Conservation (phyloP, 2,329 filamentous ascomycete genomes). For the Epichloe brachyelytri region DNA sequence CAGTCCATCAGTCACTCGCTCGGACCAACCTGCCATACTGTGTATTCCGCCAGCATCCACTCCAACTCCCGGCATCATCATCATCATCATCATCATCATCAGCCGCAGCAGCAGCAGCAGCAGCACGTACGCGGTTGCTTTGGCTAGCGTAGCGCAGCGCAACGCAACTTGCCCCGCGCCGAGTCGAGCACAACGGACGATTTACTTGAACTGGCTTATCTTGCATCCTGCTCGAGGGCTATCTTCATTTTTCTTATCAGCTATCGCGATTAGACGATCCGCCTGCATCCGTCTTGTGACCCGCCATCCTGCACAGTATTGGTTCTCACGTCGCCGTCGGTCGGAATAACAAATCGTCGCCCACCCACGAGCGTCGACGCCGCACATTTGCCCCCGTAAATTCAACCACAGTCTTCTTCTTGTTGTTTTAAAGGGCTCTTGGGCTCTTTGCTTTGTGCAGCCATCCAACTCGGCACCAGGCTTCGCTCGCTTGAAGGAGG, state of each 20-base stretch:
- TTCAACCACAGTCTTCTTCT: background rate
- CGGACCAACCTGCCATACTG: background rate
- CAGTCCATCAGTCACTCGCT: background rate
- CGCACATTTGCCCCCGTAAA: too few species aligned
- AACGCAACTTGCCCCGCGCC: background rate
- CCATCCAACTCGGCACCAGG: background rate
- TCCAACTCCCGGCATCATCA: background rate
- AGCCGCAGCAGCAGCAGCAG: background rate
- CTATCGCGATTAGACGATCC: background rate
- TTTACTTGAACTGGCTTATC: background rate
- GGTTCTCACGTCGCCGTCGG: background rate
- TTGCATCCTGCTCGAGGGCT: background rate
- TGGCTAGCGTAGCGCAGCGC: background rate
- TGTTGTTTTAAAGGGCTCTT: too few species aligned
- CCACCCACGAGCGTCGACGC: too few species aligned
- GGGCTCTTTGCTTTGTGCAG: too few species aligned
- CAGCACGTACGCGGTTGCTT: background rate
- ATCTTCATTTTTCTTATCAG: background rate
- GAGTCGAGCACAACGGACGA: background rate
- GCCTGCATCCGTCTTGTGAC: background rate
- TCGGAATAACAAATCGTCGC: too few species aligned
- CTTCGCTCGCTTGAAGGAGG: background rate
- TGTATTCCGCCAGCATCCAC: background rate
- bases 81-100: background rate
- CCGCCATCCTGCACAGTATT: background rate